Evolutionary conservation across 2,329 filamentous ascomycete species (phyloP), one percentile per base, ranked within the genome.

Genomic region (Phialophora chinensis): DNA sequence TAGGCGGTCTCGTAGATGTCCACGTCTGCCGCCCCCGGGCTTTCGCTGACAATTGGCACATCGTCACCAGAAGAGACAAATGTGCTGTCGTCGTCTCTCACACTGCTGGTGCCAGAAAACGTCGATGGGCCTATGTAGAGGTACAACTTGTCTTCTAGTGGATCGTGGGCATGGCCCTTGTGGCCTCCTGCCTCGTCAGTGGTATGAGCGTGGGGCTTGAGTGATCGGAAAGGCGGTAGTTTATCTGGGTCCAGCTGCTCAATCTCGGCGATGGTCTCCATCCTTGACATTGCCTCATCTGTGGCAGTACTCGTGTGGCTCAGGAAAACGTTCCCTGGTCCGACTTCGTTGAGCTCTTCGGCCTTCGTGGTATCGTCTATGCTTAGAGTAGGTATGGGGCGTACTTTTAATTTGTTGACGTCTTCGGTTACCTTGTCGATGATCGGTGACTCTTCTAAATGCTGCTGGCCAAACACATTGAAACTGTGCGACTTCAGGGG

Each of bases 1-100:
- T 96, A 97, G 0, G 94, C 94, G 0, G 86, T 87, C 76, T 96
- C 92, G 77, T 97, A 97, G 65, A 98, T 90, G 74, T 95, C 89
- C 72, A 92, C 92, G 67, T 96, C 92, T 5, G 91, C 91, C 1
- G 89, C 90, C 0, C 90, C 90, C 2, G 94, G 94, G 1, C 91
- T 96, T 77, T 97, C 93, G 33, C 91, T 91, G 49, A 97, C 88
- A 4, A 90, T 76, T 25, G 75, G 79, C 25, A 73, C 72, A 54
- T 69, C 68, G 54, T 72, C 71, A 25, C 77, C 75, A 47, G 75
- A 73, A 1, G 69, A 61, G 6, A 73, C 38, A 50, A 71, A 71
- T 14, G 69, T 65, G 7, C 62, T 59, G 57, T 70, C 64, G 5
- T 77, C 71, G n/a, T 76, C 72, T 20, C 81, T 81, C 2, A 84